Evolutionary conservation across 345 rosid genomes (phyloP).

Genomic region (Cardamine resedifolia): DNA sequence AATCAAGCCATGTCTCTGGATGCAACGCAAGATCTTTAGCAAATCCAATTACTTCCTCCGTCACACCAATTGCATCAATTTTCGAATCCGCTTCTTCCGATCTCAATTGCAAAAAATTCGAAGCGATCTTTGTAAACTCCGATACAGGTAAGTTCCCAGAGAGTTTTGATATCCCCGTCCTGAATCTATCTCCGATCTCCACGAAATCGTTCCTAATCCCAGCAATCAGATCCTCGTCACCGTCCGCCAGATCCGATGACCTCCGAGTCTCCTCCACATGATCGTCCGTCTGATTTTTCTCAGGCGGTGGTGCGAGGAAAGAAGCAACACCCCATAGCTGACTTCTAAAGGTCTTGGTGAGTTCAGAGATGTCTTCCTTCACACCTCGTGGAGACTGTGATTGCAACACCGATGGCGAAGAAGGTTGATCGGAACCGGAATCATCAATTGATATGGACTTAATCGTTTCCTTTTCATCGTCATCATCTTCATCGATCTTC

Average conservation of each 20-base stretch:
- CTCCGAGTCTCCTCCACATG: slow-evolving; percentile 37
- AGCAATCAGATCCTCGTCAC: slow-evolving; percentile 32
- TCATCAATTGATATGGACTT: neutral
- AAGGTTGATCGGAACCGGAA: slow-evolving; percentile 27
- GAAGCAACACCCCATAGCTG: slow-evolving; percentile 96
- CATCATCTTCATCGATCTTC: slow-evolving; percentile 58
- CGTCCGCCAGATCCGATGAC: slow-evolving; percentile 35
- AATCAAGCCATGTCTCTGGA: slow-evolving; percentile 98
- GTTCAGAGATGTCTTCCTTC: slow-evolving; percentile 80
- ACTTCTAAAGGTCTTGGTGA: slow-evolving; percentile 63
- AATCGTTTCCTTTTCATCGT: slow-evolving; percentile 29
- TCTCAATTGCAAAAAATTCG: slow-evolving; percentile 47
- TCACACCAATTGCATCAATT: slow-evolving; percentile 61
- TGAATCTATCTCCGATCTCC: slow-evolving; percentile 56
- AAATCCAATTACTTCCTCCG: slow-evolving; percentile 81
- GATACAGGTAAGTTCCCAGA: slow-evolving; percentile 59
- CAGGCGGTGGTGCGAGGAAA: slow-evolving; percentile 71
- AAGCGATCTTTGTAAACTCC: slow-evolving; percentile 50
- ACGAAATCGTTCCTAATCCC: slow-evolving; percentile 41
- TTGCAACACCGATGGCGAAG: slow-evolving; percentile 21
- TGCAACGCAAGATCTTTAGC: slow-evolving; percentile 85
- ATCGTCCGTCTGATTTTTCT: slow-evolving; percentile 24
- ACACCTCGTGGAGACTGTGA: slow-evolving; percentile 68
- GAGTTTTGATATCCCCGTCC: slow-evolving; percentile 61
- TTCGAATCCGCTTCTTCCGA: slow-evolving; percentile 40